Evolutionary conservation across 2,329 filamentous ascomycete genomes (phyloP), one percentile per base, ranked within the genome.

Genomic region (Fusarium praegraminearum): DNA sequence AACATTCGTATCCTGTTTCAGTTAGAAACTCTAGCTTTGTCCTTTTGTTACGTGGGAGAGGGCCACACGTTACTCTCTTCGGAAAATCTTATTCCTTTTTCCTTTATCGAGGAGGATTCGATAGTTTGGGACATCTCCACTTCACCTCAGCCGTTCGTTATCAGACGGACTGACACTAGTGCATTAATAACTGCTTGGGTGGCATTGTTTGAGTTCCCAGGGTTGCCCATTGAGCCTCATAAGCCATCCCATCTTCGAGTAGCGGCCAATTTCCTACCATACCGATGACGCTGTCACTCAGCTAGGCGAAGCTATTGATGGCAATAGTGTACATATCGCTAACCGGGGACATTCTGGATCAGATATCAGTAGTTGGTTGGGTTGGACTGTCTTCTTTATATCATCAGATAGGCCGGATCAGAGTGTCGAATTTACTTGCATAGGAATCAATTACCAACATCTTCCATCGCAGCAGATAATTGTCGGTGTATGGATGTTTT

Each of bases 61-160:
- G 28, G 26, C 26, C 33, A 35, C 36, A 41, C 20, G 32, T 58
- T 44, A 45, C 51, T 13, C n/a, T 45, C 44, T 44, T 40, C 5
- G 59, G n/a, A 33, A 38, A 33, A n/a, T 18, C 43, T 16, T 16
- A 28, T 55, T 36, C 9, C 13, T 43, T 22, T 46, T 47, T n/a
- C 13, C 32, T 28, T 50, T n/a, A 13, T 36, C 11, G 11, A 24
- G 15, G 24, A 57, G 49, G 36, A 38, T 44, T 22, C 36, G n/a
- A 35, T 38, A 38, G 35, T 56, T 45, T 59, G 22, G 30, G 8
- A 11, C 35, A 41, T 33, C 41, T 64, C 61, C 51, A 41, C 45
- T 52, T 43, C 59, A 65, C 35, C n/a, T 51, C 53, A 59, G 53
- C 41, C 28, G 53, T 36, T 30, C 61, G 43, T 18, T 38, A 16